Conservation (phyloP, 2,329 filamentous ascomycete genomes). For the Fusarium gaditjirri region DNA sequence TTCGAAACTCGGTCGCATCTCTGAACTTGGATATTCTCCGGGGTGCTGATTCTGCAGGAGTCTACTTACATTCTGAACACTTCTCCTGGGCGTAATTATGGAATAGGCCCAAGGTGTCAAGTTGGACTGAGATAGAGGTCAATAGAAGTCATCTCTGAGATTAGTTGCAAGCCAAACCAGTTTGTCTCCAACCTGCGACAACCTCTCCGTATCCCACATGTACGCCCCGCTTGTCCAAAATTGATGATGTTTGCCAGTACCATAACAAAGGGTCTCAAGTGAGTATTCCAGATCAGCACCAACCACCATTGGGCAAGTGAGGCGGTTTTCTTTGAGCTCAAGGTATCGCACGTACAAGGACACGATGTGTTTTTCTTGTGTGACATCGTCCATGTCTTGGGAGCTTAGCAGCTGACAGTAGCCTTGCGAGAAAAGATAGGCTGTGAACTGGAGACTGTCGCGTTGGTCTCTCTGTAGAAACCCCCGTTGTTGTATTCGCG, state of each 20-base stretch:
- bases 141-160: not conserved
- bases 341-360: not conserved
- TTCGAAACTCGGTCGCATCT: not conserved
- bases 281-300: not conserved
- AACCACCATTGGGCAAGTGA: not conserved
- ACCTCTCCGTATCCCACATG: not conserved
- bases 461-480: not conserved
- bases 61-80: not conserved
- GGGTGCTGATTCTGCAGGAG: not conserved
- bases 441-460: not conserved
- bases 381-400: not conserved
- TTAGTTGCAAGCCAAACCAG: not conserved
- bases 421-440: not conserved
- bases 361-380: not conserved
- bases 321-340: not conserved
- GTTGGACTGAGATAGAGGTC: too few relatives aligned
- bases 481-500: not conserved
- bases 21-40: not conserved
- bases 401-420: not conserved
- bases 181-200: not conserved
- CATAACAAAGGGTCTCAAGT: not conserved
- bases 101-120: too few relatives aligned
- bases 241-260: fast-evolving
- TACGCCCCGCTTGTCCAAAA: not conserved
- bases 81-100: not conserved